Percentiles rank a stretch among this genome's conserved stretches.
Evolutionary conservation across 108 stramenopile genomes (phyloP).

Genomic region (Skeletonema costatum): DNA sequence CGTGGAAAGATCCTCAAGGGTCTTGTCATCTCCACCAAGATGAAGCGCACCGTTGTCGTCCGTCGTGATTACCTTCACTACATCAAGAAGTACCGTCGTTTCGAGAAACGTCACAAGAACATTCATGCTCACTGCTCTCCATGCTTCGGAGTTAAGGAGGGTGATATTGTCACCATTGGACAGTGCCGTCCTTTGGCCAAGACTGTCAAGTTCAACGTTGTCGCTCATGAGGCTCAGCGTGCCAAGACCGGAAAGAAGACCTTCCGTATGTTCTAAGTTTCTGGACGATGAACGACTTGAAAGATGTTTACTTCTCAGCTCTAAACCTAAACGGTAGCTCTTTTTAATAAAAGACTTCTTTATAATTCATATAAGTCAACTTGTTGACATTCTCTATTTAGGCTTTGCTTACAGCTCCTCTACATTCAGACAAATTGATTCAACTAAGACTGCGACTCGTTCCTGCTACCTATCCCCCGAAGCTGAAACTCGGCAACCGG

Average conservation of each 20-base stretch:
- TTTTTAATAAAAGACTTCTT: not conserved
- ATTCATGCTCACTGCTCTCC: conserved; percentile 98
- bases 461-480: not conserved
- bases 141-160: conserved; percentile 97
- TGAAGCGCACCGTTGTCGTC: conserved; percentile 99
- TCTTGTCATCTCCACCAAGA: conserved; percentile 99
- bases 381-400: not conserved
- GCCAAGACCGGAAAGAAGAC: conserved; percentile 83
- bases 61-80: conserved; percentile 99
- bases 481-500: not conserved
- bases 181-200: conserved; percentile 99
- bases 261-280: conserved; percentile 89
- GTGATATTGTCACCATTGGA: conserved; percentile 99
- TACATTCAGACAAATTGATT: not conserved
- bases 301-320: not conserved
- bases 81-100: conserved; percentile 99
- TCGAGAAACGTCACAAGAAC: conserved; percentile 99
- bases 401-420: not conserved
- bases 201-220: conserved; percentile 98
- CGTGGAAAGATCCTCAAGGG: conserved; percentile 98
- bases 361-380: not conserved
- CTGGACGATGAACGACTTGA: not conserved
- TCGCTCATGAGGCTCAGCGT: conserved; percentile 82
- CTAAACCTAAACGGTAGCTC: conserved; percentile 19
- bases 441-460: not conserved